A percentile compares a stretch with the other conserved stretches of the same genome.
Evolutionary conservation across 257 asterid species (phyloP).

Genomic region (Forsythia suspensa): DNA sequence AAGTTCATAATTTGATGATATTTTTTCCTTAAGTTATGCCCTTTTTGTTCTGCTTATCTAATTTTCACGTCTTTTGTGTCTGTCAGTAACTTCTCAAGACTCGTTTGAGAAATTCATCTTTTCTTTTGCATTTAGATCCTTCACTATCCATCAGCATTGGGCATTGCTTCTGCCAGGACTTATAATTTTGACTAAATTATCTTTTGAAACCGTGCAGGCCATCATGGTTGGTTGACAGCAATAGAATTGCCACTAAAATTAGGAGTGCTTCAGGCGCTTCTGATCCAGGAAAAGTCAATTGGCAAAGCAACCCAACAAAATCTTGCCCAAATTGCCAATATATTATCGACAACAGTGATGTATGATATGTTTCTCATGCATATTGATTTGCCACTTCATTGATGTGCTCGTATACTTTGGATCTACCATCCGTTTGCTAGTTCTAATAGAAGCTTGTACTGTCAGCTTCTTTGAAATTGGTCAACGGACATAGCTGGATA

Average conservation of each 20-base stretch:
- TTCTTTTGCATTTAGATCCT: neutral
- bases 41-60: neutral
- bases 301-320: constrained; percentile 89
- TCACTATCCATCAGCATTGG: neutral
- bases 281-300: constrained; percentile 51
- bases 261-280: constrained; percentile 71
- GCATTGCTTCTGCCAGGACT: neutral
- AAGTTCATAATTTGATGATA: neutral
- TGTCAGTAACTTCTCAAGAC: neutral
- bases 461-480: neutral
- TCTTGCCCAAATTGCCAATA: constrained; percentile 82
- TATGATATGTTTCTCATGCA: constrained; percentile 27
- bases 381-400: constrained; percentile 5
- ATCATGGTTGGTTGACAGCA: constrained; percentile 87
- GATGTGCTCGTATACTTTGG: neutral
- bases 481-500: neutral
- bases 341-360: constrained; percentile 78
- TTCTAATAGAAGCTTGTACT: neutral
- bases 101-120: neutral
- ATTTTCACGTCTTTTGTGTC: neutral
- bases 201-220: constrained; percentile 51
- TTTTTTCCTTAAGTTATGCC: neutral
- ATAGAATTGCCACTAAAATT: constrained; percentile 83
- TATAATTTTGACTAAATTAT: constrained; percentile 7
- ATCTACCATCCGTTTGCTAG: neutral